These are phyloP conservation scores for Paratinospora sagittata DNA, from an alignment of 164 flowering plant species.

Conservation along the genomic window DNA sequence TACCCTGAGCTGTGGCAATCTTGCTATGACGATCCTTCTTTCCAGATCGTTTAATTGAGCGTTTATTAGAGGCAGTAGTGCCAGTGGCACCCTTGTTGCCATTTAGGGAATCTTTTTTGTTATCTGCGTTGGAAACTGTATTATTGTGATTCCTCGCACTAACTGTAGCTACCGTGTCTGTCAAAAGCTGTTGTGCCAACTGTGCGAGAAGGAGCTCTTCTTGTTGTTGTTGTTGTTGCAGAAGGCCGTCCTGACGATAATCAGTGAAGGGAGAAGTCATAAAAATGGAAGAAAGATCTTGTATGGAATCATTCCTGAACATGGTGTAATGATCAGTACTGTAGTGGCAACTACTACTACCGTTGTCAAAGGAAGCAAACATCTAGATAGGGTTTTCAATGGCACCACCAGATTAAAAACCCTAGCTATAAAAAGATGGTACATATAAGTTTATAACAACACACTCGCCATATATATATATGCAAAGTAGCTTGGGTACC, in stretches of 20 bases:
- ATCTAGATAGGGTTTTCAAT: neutral
- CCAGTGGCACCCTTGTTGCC: constrained; percentile 2
- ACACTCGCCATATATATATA: too few species aligned
- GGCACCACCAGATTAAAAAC: neutral
- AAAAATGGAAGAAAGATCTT: neutral
- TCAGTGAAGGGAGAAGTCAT: neutral
- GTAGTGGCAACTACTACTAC: neutral
- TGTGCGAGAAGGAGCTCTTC: neutral
- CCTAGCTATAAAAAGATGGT: neutral
- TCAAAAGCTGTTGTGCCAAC: neutral
- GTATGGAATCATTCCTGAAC: neutral
- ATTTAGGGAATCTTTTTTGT: neutral
- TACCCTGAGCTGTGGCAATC: constrained; percentile 60
- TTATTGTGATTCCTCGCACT: neutral
- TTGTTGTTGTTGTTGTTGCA: neutral
- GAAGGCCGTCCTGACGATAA: neutral
- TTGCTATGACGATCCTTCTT: constrained; percentile 75
- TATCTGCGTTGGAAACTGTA: neutral
- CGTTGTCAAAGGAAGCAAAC: neutral
- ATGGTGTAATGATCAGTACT: neutral
- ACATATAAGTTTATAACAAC: neutral
- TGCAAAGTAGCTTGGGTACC: neutral
- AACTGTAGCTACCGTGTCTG: neutral
- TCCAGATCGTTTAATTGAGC: constrained; percentile 20
- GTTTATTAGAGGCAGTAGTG: neutral